These are phyloP conservation scores for Shiraia bambusicola DNA, from an alignment of 2,329 filamentous ascomycete genomes.

Conservation along the genomic window DNA sequence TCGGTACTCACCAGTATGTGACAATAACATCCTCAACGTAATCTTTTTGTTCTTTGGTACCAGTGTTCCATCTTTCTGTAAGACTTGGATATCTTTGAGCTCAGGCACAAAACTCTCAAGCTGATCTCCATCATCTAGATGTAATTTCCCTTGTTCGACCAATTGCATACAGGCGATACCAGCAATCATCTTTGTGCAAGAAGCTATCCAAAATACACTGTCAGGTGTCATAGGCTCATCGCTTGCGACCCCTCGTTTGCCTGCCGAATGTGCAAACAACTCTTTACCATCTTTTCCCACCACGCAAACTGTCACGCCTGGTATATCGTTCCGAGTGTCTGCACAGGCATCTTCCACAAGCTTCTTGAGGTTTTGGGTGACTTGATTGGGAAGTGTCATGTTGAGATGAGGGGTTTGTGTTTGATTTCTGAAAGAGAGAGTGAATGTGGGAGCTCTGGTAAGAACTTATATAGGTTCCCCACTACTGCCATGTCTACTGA, in stretches of 20 bases:
- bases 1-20: constrained; percentile 43
- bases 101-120: constrained; percentile 30
- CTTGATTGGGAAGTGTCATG: constrained; percentile 15
- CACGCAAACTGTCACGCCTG: constrained; percentile 47
- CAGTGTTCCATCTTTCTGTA: constrained; percentile 34
- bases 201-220: constrained; percentile 58
- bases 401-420: background rate
- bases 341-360: constrained; percentile 22
- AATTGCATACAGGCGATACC: constrained; percentile 38
- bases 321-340: constrained; percentile 31
- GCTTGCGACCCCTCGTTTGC: constrained; percentile 40
- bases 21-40: constrained; percentile 52
- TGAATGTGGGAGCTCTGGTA: too few species aligned
- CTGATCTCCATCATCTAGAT: constrained; percentile 31
- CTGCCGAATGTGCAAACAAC: constrained; percentile 45
- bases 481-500: too few species aligned
- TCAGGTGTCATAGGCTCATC: constrained; percentile 60
- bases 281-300: constrained; percentile 47
- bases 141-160: constrained; percentile 35
- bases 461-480: too few species aligned
- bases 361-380: constrained; percentile 11
- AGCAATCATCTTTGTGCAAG: constrained; percentile 47
- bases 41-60: constrained; percentile 48
- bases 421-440: too few species aligned
- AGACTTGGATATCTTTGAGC: constrained; percentile 43